Conservation (phyloP, 768 basidiomycete genomes). For the Mycena rebaudengoi region DNA sequence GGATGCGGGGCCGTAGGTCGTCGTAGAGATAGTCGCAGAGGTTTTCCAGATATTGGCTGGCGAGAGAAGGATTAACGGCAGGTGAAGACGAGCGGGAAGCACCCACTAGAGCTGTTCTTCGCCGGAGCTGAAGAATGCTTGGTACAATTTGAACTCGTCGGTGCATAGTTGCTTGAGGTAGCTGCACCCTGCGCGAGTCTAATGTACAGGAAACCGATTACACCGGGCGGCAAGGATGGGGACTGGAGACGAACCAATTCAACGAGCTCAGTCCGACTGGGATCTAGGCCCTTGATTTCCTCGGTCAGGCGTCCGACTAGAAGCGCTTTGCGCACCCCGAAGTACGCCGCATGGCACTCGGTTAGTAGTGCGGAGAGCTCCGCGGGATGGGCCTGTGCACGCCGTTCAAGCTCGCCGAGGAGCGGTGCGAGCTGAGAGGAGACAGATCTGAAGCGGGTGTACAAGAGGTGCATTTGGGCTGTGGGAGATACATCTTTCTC, state of each 20-base stretch:
- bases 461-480: conserved; percentile 85
- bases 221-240: not conserved
- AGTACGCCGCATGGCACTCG: conserved; percentile 91
- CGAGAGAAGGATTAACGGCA: not conserved
- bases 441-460: conserved; percentile 85
- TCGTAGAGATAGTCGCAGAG: conserved; percentile 96
- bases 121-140: conserved; percentile 87
- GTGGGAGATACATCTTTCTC: conserved; percentile 87
- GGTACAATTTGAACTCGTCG: conserved; percentile 88
- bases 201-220: no score
- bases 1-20: conserved; percentile 92
- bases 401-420: conserved; percentile 84
- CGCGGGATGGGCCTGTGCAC: conserved; percentile 80
- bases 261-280: conserved; percentile 82
- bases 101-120: conserved; percentile 67
- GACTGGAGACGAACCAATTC: conserved; percentile 66
- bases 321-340: conserved; percentile 74
- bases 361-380: conserved; percentile 81
- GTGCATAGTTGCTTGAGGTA: conserved; percentile 92
- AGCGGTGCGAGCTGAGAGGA: conserved; percentile 79
- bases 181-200: conserved; percentile 93
- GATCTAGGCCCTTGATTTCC: conserved; percentile 87
- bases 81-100: not conserved
- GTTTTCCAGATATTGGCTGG: conserved; percentile 86
- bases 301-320: conserved; percentile 77